Evolutionary conservation across 176 grass and related monocot genomes (phyloP).

Genomic region (Ampelocalamus luodianensis): DNA sequence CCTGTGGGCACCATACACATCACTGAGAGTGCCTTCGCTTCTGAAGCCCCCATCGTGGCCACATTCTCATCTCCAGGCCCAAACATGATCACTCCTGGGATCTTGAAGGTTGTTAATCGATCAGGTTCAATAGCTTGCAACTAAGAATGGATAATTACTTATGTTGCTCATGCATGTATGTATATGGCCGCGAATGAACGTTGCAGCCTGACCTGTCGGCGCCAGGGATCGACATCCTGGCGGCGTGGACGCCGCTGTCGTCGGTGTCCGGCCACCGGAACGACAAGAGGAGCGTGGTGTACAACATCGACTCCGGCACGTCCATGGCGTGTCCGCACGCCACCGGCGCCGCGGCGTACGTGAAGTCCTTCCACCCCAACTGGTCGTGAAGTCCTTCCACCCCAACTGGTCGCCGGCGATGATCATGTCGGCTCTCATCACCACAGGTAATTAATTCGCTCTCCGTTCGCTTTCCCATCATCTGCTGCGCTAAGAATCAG

Average conservation of each 20-base stretch:
- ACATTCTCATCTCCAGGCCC: too few species aligned
- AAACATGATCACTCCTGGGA: too few species aligned
- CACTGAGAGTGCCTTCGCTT: too few species aligned
- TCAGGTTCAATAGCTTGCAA: too few species aligned
- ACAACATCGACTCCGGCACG: slow-evolving; percentile 64
- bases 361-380: slow-evolving; percentile 61
- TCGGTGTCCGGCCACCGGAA: not conserved
- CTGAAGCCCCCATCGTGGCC: too few species aligned
- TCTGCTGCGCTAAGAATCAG: not conserved
- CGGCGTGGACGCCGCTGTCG: slow-evolving; percentile 12
- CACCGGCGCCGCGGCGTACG: slow-evolving; percentile 44
- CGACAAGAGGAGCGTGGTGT: not conserved
- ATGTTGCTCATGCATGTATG: not conserved
- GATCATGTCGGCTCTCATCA: slow-evolving; percentile 66
- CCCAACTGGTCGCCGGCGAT: slow-evolving; percentile 59
- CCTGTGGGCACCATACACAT: too few species aligned
- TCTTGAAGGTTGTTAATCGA: too few species aligned
- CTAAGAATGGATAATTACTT: too few species aligned
- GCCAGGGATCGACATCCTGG: slow-evolving; percentile 41
- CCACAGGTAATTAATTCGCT: slow-evolving; percentile 40
- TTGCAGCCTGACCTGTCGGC: slow-evolving; percentile 45
- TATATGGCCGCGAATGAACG: not conserved
- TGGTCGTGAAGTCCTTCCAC: too few species aligned
- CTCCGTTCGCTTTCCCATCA: not conserved
- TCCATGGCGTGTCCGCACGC: slow-evolving; percentile 85